phyloP scores from a whole-genome alignment of 139 green algal species.

The Coelastrella sp. region DNA sequence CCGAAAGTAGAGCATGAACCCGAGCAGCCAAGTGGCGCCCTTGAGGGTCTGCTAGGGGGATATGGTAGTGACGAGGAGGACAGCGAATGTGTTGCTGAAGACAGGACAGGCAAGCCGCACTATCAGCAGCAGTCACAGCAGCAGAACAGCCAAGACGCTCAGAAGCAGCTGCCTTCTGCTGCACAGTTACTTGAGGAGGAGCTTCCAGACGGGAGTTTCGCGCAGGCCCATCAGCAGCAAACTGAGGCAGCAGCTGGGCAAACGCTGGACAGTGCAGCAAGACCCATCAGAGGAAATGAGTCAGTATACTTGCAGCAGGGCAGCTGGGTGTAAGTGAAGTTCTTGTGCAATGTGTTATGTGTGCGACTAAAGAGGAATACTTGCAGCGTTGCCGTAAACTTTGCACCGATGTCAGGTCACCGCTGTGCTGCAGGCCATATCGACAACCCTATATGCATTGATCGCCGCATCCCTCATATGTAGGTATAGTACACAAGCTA shows the following conservation, averaged over 20 bases:
- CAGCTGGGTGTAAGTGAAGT: neutral
- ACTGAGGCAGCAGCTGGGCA: neutral
- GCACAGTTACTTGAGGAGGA: slow-evolving; percentile 20
- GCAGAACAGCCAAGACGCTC: too few species aligned
- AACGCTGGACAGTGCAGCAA: neutral
- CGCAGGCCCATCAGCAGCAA: neutral
- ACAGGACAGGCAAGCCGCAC: neutral
- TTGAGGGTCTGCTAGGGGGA: slow-evolving; percentile 6
- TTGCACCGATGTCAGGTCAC: too few species aligned
- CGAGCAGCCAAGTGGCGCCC: neutral
- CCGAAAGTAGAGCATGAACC: neutral
- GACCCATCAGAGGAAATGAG: neutral
- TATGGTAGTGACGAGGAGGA: slow-evolving; percentile 21
- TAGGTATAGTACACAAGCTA: too few species aligned
- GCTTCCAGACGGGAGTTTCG: neutral
- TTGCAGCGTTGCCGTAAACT: too few species aligned
- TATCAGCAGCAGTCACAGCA: too few species aligned
- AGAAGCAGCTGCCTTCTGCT: slow-evolving; percentile 37
- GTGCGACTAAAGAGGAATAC: too few species aligned
- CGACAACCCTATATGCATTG: neutral
- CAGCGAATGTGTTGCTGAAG: neutral
- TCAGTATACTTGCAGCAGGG: neutral
- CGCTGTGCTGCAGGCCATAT: too few species aligned
- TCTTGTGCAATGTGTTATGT: too few species aligned
- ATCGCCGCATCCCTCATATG: too few species aligned